phyloP scores from a whole-genome alignment of 768 basidiomycete species.

The Auricularia sp. region DNA sequence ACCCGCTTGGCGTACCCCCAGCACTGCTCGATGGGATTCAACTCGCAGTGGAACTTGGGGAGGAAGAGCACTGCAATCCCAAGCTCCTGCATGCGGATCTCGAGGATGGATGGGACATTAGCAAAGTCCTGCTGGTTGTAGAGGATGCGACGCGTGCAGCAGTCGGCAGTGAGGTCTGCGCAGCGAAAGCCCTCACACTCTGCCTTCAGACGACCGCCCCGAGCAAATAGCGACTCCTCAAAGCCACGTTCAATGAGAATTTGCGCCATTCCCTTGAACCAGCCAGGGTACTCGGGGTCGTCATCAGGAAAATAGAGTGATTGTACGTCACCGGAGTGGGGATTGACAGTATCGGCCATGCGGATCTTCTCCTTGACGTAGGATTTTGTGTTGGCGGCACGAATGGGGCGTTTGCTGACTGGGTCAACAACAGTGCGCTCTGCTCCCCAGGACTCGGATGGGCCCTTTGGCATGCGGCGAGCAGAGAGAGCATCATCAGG shows the following conservation, averaged over 20 bases:
- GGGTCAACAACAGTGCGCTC: not conserved
- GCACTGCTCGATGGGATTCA: constrained; percentile 30
- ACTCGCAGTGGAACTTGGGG: constrained; percentile 27
- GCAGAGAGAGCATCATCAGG: constrained; percentile 11
- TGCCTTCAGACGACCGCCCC: constrained; percentile 8
- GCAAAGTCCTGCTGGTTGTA: constrained; percentile 27
- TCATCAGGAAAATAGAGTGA: constrained; percentile 18
- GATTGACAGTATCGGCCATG: constrained; percentile 3
- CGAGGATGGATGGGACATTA: not conserved
- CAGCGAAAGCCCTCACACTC: constrained; percentile 22
- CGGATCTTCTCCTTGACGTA: constrained; percentile 5
- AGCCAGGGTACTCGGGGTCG: constrained; percentile 22
- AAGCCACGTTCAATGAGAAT: constrained; percentile 18
- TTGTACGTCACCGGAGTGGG: constrained; percentile 6
- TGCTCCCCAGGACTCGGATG: not conserved
- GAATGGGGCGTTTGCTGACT: not conserved
- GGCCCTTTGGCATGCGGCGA: constrained; percentile 15
- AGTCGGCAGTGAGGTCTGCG: constrained; percentile 10
- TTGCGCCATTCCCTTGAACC: constrained; percentile 23
- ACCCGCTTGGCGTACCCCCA: constrained; percentile 25
- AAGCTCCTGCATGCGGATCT: not conserved
- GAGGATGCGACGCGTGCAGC: constrained; percentile 23
- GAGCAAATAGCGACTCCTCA: not conserved
- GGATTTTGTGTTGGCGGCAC: constrained; percentile 1
- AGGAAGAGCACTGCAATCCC: constrained; percentile 15